Evolutionary conservation across 1,284 basidiomycete genomes (phyloP).

Genomic region (Cutaneotrichosporon mucoides): DNA sequence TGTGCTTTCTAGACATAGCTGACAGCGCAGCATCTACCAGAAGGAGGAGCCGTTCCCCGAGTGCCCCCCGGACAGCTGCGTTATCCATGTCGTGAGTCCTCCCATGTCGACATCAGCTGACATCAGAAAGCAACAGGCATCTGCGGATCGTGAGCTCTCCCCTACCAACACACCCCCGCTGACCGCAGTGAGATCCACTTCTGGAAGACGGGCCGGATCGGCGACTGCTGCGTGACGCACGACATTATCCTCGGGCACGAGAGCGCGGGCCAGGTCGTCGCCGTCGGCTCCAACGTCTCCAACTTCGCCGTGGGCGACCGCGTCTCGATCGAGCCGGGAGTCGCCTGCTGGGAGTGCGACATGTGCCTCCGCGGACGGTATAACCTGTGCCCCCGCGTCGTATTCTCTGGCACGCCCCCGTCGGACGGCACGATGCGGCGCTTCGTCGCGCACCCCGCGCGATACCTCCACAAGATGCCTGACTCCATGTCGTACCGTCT

Average conservation of each 20-base stretch:
- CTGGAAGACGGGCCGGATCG: conserved; percentile 33
- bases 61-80: conserved; percentile 25
- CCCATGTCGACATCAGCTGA: conserved; percentile 4
- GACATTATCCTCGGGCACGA: conserved; percentile 49
- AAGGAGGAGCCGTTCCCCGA: conserved; percentile 28
- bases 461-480: conserved; percentile 49
- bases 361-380: conserved; percentile 40
- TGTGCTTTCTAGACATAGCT: background rate
- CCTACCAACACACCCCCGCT: background rate
- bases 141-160: conserved; percentile 18
- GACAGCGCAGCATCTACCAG: conserved; percentile 22
- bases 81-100: conserved; percentile 23
- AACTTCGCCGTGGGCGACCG: conserved; percentile 47
- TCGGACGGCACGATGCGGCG: conserved; percentile 39
- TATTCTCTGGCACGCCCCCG: conserved; percentile 38
- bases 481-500: conserved; percentile 46
- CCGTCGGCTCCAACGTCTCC: conserved; percentile 44
- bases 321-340: conserved; percentile 50
- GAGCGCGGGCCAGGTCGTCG: conserved; percentile 46
- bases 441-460: conserved; percentile 49
- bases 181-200: conserved; percentile 27
- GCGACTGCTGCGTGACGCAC: conserved; percentile 33
- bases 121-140: conserved; percentile 23
- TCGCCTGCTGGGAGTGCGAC: conserved; percentile 46
- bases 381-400: conserved; percentile 41